These are phyloP conservation scores for Chytriomyces hyalinus DNA, from an alignment of 192 early-diverging fungal species.

Conservation along the genomic window DNA sequence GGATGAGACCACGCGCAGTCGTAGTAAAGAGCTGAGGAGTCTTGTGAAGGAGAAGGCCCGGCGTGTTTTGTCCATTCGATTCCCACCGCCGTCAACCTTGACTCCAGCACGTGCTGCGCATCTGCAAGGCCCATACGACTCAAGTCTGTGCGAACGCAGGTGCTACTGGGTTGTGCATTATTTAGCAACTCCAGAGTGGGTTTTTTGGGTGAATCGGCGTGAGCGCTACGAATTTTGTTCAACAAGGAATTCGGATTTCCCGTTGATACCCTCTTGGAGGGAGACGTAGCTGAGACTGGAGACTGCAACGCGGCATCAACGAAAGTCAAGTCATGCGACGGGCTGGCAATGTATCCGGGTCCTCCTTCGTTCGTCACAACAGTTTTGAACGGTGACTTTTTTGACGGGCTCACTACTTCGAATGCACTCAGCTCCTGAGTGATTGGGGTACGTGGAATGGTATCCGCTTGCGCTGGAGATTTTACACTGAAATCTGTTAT, in stretches of 20 bases:
- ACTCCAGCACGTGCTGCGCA: background rate
- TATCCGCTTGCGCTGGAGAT: background rate
- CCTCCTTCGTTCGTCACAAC: background rate
- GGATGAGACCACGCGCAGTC: background rate
- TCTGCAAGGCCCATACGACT: background rate
- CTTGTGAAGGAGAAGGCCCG: too few relatives aligned
- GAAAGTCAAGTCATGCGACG: background rate
- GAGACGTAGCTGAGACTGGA: background rate
- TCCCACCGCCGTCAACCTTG: background rate
- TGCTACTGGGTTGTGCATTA: background rate
- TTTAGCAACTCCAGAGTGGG: background rate
- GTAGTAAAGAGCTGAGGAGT: background rate
- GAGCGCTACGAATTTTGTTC: background rate
- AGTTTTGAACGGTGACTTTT: background rate
- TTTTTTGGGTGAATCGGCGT: background rate
- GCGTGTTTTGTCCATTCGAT: background rate
- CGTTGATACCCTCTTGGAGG: background rate
- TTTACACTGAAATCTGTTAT: background rate
- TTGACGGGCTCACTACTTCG: background rate
- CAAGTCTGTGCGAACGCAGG: too few relatives aligned
- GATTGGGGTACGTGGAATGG: background rate
- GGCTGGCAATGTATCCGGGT: background rate
- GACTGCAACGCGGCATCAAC: background rate
- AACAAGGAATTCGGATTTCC: background rate
- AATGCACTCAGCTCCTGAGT: background rate